Base-by-base conservation (phyloP, 2,329 filamentous ascomycete species). In the Phialemonium atrogriseum region DNA sequence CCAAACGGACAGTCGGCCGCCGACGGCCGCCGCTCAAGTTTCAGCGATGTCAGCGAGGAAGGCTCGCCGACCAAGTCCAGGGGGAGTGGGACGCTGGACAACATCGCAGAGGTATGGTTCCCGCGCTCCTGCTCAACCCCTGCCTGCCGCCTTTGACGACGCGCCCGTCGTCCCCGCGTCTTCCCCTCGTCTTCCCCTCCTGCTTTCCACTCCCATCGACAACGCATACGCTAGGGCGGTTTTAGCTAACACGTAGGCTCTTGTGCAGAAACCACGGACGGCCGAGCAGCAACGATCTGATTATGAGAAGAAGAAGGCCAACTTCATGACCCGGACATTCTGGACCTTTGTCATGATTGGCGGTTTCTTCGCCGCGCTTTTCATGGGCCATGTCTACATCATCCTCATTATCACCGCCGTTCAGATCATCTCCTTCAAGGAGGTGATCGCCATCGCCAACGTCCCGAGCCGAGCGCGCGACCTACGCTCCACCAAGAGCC, bases 261-360 rank as follows among this genome's bases (percentile, higher is more conserved):
- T 13, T 9, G 10, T 18, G 14, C 34, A 72, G 65, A 69, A 67
- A 45, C 50, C 57, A 9, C 48, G 59, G 7, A 50, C 56, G 21
- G 47, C 55, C 35, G 57, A 62, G 27, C 58, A 65, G 39, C 55
- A 61, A 38, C 54, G 55, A 32, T 56, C 58, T 49, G 91, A 95
- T 40, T 95, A 93, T 58, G 87, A 96, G 55, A 96, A 96, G 76
- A 98, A 98, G 64, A 95, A 94, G 66, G 82, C 87, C 58, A 94
- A 91, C 57, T 96, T 98, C 67, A 84, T 95, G 51, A 94, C 87
- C 23, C 80, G 91, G 50, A 89, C 89, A 33, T 86, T 95, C 69
- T 98, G 91, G 91, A 95, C 86, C 4, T 80, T 98, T 43, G 80
- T 94, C 62, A 98, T 98, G 91, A 94, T 98, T 48, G 83, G 69